Evolutionary conservation across 345 rosid species (phyloP).

Genomic region (Ceriops decandra): DNA sequence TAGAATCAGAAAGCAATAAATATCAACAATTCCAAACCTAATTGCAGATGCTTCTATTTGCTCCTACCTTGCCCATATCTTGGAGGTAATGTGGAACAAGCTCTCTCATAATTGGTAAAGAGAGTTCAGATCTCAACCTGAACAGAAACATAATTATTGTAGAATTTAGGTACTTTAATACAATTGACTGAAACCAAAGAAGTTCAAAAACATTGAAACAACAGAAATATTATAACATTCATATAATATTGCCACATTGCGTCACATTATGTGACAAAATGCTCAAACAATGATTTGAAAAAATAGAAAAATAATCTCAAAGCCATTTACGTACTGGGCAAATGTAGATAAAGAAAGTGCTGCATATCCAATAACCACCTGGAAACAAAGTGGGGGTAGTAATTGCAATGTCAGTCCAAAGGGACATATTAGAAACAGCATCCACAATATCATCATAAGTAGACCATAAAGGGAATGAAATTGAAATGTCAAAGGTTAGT

Average conservation of each 20-base stretch:
- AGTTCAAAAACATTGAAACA: neutral
- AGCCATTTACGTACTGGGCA: conserved; percentile 69
- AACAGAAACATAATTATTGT: conserved; percentile 7
- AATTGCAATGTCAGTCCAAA: conserved; percentile 7
- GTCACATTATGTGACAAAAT: neutral
- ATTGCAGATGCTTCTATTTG: too few relatives aligned
- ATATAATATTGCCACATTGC: neutral
- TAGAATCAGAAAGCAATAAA: neutral
- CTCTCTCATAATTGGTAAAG: conserved; percentile 91
- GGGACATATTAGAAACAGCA: neutral
- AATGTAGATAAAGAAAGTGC: conserved; percentile 85
- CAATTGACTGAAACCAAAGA: conserved; percentile 2
- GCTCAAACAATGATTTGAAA: neutral
- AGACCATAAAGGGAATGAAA: neutral
- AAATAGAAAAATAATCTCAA: conserved; percentile 3
- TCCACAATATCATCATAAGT: neutral
- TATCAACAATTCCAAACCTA: too few relatives aligned
- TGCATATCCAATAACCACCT: conserved; percentile 94
- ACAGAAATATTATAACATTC: neutral
- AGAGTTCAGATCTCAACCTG: conserved; percentile 94
- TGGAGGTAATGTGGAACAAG: conserved; percentile 96
- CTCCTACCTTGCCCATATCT: conserved; percentile 76
- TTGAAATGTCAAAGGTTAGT: neutral
- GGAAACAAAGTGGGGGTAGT: conserved; percentile 24
- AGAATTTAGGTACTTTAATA: conserved; percentile 8